Evolutionary conservation across 2,329 filamentous ascomycete species (phyloP).

Genomic region (Geosmithia putterillii): DNA sequence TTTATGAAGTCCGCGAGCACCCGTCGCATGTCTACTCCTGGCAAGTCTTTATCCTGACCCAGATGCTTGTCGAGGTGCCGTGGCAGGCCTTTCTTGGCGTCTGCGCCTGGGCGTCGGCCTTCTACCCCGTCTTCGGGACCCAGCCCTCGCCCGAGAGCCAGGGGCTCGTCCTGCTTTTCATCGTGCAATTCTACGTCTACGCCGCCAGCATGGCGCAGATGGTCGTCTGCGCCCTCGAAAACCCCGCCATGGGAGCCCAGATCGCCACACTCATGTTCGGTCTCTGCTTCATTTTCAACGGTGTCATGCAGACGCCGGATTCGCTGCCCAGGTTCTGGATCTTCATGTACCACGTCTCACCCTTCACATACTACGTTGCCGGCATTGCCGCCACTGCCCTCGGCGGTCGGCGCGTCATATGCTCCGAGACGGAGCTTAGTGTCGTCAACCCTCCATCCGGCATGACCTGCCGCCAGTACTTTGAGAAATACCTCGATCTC

Average conservation of each 20-base stretch:
- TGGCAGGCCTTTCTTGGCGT: too few species aligned
- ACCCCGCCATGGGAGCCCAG: too few species aligned
- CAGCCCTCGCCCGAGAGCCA: slow-evolving; percentile 43
- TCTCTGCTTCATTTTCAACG: slow-evolving; percentile 48
- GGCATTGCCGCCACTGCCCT: slow-evolving; percentile 58
- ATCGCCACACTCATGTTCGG: too few species aligned
- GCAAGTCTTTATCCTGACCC: slow-evolving; percentile 74
- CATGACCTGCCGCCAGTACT: slow-evolving; percentile 52
- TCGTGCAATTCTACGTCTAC: slow-evolving; percentile 57
- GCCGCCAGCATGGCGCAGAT: slow-evolving; percentile 62
- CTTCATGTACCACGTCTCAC: slow-evolving; percentile 59
- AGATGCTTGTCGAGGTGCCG: slow-evolving; percentile 73
- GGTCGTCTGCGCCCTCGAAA: slow-evolving; percentile 58
- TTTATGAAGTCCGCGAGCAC: slow-evolving; percentile 77
- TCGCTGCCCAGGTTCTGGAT: slow-evolving; percentile 61
- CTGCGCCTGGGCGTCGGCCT: too few species aligned
- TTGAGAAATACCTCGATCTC: slow-evolving; percentile 37
- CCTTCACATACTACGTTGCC: slow-evolving; percentile 56
- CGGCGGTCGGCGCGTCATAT: slow-evolving; percentile 37
- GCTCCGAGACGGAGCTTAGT: slow-evolving; percentile 43
- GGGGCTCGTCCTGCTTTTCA: slow-evolving; percentile 52
- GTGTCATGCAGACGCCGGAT: slow-evolving; percentile 47
- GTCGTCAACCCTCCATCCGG: slow-evolving; percentile 51
- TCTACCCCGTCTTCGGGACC: slow-evolving; percentile 35
- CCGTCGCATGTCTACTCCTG: slow-evolving; percentile 76